Percentiles rank a stretch among this genome's conserved stretches.
Evolutionary conservation across 1,139 yeast species (phyloP).

Genomic region (Geotrichum histeridarum): DNA sequence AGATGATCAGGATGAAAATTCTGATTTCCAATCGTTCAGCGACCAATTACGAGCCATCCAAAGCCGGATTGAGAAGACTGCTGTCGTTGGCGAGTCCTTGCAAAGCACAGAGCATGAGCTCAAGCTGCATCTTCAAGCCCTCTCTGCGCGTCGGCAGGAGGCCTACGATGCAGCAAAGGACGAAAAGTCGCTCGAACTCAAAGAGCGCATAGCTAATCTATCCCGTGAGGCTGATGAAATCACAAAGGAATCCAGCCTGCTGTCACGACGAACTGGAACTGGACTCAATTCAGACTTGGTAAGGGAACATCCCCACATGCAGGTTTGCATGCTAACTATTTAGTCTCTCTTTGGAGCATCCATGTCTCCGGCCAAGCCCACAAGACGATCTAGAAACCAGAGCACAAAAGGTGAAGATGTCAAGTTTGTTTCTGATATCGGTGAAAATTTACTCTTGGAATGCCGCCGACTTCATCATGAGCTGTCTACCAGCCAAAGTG

Average conservation of each 20-base stretch:
- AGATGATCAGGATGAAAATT: constrained; percentile 4
- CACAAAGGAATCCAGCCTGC: constrained; percentile 10
- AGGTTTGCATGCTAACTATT: not conserved
- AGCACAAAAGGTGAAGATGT: constrained; percentile 46
- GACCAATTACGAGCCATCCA: constrained; percentile 17
- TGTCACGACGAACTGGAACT: constrained; percentile 9
- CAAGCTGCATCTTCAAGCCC: constrained; percentile 16
- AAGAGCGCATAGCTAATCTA: constrained; percentile 10
- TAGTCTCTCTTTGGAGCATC: constrained; percentile 18
- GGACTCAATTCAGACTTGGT: constrained; percentile 12
- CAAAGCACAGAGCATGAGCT: constrained; percentile 20
- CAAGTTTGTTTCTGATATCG: constrained; percentile 75
- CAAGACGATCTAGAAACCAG: constrained; percentile 10
- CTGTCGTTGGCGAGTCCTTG: constrained; percentile 18
- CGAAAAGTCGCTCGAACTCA: constrained; percentile 17
- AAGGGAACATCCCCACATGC: not conserved
- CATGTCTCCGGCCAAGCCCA: constrained; percentile 6
- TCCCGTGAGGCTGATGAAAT: constrained; percentile 16
- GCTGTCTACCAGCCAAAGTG: constrained; percentile 3
- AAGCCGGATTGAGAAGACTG: constrained; percentile 17
- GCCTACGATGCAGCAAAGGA: constrained; percentile 11
- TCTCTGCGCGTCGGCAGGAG: constrained; percentile 7
- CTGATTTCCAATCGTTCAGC: constrained; percentile 13
- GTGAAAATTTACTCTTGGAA: constrained; percentile 72
- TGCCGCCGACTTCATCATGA: constrained; percentile 54